Conservation (phyloP, 2,329 filamentous ascomycete species). For the Chlorencoelia australis region DNA sequence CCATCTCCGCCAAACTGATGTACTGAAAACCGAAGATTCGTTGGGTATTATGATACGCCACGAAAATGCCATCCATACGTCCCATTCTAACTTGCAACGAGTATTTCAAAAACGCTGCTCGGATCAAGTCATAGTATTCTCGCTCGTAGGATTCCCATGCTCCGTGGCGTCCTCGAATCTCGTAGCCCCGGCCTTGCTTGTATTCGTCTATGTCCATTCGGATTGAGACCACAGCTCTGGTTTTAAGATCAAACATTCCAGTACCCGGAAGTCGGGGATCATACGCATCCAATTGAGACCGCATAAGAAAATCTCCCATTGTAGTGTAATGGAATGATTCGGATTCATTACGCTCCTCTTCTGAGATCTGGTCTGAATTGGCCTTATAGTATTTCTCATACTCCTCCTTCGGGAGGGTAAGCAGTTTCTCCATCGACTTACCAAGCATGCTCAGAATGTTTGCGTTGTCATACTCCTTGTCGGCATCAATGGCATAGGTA, state of each 20-base stretch:
- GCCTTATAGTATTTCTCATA: conserved; percentile 75
- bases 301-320: conserved; percentile 80
- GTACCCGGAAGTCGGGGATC: conserved; percentile 79
- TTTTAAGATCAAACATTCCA: conserved; percentile 95
- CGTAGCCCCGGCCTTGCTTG: conserved; percentile 71
- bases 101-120: conserved; percentile 91
- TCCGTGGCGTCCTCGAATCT: conserved; percentile 68
- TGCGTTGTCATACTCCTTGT: conserved; percentile 79
- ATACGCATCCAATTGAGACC: conserved; percentile 87
- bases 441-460: conserved; percentile 88
- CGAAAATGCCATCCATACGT: conserved; percentile 96
- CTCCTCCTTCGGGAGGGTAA: conserved; percentile 72
- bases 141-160: conserved; percentile 86
- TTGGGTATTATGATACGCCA: conserved; percentile 89
- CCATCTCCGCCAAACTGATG: conserved; percentile 77
- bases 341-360: conserved; percentile 59
- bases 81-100: conserved; percentile 94
- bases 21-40: conserved; percentile 98
- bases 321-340: conserved; percentile 85
- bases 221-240: conserved; percentile 80
- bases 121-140: conserved; percentile 95
- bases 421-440: conserved; percentile 91
- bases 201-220: conserved; percentile 73
- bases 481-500: conserved; percentile 87
- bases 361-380: conserved; percentile 56